A percentile compares a stretch with the other conserved stretches of the same genome.
These are phyloP conservation scores for Pholiota conissans DNA, from an alignment of 768 basidiomycete species.

Conservation along the genomic window DNA sequence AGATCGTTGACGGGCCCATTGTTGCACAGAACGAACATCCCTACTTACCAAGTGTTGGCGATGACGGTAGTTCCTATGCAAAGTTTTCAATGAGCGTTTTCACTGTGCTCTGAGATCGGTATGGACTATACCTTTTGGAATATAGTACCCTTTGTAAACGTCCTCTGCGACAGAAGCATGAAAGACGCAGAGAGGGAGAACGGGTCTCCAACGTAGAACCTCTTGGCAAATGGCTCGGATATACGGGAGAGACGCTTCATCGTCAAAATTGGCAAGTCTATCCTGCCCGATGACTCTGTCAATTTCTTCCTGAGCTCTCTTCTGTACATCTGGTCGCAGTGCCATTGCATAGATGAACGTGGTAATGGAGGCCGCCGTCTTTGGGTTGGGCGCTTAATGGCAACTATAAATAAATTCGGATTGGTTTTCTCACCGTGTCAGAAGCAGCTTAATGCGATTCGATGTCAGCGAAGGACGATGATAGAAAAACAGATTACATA, in stretches of 20 bases:
- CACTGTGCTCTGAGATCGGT: no score
- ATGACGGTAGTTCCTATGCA: no score
- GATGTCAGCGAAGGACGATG: neutral
- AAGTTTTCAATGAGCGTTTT: no score
- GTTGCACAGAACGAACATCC: no score
- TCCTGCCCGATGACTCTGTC: slow-evolving; percentile 30
- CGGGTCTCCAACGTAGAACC: slow-evolving; percentile 19
- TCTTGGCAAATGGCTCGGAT: slow-evolving; percentile 21
- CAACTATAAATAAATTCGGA: neutral
- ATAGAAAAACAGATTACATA: neutral
- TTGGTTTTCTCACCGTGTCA: neutral
- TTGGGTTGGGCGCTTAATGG: neutral
- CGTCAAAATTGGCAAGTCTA: slow-evolving; percentile 27
- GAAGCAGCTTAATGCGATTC: neutral
- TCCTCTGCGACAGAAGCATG: slow-evolving; percentile 27
- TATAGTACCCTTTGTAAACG: slow-evolving; percentile 27
- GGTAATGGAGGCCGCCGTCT: slow-evolving; percentile 12
- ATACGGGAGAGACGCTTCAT: slow-evolving; percentile 28
- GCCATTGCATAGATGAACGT: slow-evolving; percentile 31
- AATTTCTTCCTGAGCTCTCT: slow-evolving; percentile 29
- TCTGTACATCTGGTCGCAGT: slow-evolving; percentile 28
- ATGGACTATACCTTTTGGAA: slow-evolving; percentile 25
- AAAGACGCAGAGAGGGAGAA: slow-evolving; percentile 17
- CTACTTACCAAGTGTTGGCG: no score
- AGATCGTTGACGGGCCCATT: no score